phyloP scores from a whole-genome alignment of 805 yeast genomes.

The Wickerhamomyces chambardii region DNA sequence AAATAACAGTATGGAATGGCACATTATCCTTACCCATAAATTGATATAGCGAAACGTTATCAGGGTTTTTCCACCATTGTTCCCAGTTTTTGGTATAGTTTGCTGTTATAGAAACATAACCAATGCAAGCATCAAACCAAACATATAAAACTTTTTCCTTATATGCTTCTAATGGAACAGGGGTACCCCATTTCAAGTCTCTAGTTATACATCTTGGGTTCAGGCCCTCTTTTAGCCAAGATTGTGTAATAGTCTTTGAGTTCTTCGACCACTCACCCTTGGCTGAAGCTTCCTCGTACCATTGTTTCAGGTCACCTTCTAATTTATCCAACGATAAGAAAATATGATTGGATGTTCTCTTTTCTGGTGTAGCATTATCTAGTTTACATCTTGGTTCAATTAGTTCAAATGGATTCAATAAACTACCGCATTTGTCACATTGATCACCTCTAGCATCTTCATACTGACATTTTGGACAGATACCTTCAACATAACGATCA shows the following conservation, averaged over 20 bases:
- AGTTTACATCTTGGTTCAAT: conserved; percentile 93
- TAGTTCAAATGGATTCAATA: conserved; percentile 88
- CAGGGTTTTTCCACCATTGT: conserved; percentile 94
- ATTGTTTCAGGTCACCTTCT: conserved; percentile 62
- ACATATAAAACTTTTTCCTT: conserved; percentile 90
- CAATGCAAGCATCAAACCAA: conserved; percentile 99
- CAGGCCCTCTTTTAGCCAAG: conserved; percentile 92
- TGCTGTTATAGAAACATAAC: conserved; percentile 94
- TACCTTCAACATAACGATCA: conserved; percentile 95
- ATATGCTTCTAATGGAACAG: conserved; percentile 85
- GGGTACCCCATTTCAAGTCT: conserved; percentile 97
- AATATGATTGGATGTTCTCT: conserved; percentile 76
- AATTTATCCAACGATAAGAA: conserved; percentile 78
- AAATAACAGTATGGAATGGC: conserved; percentile 97
- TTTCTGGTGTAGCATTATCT: conserved; percentile 75
- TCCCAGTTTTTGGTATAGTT: conserved; percentile 77
- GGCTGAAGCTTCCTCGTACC: conserved; percentile 61
- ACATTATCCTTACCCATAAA: conserved; percentile 99
- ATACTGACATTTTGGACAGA: conserved; percentile 89
- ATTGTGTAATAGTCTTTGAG: conserved; percentile 77
- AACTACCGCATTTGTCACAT: conserved; percentile 92
- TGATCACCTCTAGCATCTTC: conserved; percentile 99
- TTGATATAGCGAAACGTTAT: conserved; percentile 80
- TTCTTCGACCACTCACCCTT: conserved; percentile 91
- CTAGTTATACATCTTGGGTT: conserved; percentile 94